Conservation (phyloP, 306 rosid species). For the Echinosophora koreensis region DNA sequence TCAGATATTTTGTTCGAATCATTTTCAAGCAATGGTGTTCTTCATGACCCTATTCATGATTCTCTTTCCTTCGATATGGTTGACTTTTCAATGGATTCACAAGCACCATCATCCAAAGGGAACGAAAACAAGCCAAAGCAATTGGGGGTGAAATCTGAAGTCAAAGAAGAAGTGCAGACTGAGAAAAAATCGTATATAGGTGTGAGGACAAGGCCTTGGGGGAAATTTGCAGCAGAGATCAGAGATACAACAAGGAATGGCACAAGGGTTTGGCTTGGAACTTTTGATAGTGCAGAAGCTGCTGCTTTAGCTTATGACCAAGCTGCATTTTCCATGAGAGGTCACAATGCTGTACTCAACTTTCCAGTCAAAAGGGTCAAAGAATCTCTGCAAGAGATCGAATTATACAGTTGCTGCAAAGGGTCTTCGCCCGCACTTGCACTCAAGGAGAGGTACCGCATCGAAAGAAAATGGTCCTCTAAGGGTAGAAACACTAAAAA, state of each 20-base stretch:
- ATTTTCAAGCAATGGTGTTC: not conserved
- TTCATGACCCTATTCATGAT: conserved; percentile 32
- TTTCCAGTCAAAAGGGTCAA: conserved; percentile 33
- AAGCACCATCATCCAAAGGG: not conserved
- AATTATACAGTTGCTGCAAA: conserved; percentile 13
- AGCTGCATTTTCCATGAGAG: conserved; percentile 72
- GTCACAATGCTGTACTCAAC: conserved; percentile 53
- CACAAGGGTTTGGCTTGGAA: conserved; percentile 79
- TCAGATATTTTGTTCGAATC: not conserved
- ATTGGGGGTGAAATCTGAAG: not conserved
- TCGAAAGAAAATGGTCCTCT: conserved; percentile 35
- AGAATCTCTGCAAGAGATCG: conserved; percentile 39
- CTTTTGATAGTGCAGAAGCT: conserved; percentile 74
- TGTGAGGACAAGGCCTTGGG: conserved; percentile 77
- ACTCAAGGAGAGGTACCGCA: conserved; percentile 50
- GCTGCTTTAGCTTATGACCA: conserved; percentile 90
- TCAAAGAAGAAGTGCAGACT: not conserved
- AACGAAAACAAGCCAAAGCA: not conserved
- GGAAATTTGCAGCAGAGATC: conserved; percentile 78
- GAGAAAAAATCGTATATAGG: conserved; percentile 48
- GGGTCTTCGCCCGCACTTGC: conserved; percentile 68
- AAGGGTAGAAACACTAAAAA: conserved; percentile 2
- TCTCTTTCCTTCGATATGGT: conserved; percentile 43
- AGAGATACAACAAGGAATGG: conserved; percentile 77
- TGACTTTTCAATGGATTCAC: not conserved